Conservation (phyloP, 441 rosid genomes). For the Cnidoscolus chayamansa region DNA sequence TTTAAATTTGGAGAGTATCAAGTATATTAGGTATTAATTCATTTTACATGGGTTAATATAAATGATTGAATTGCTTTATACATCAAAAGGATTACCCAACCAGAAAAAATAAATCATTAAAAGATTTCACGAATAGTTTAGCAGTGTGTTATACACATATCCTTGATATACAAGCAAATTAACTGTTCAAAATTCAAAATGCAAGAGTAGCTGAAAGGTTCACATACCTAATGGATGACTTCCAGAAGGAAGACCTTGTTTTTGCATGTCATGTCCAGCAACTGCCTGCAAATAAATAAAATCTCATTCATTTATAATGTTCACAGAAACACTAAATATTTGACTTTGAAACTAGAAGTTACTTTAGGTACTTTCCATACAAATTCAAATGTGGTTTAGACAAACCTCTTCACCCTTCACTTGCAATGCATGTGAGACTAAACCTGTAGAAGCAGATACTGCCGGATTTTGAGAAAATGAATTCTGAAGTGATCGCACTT, state of each 20-base stretch:
- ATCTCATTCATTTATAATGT: slow-evolving; percentile 13
- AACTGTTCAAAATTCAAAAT: not conserved
- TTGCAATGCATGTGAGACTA: slow-evolving; percentile 39
- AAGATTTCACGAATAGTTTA: not conserved
- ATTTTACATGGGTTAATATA: too few species aligned
- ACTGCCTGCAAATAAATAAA: slow-evolving; percentile 39
- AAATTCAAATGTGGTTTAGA: slow-evolving; percentile 18
- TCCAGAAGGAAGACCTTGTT: slow-evolving; percentile 41
- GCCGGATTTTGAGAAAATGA: slow-evolving; percentile 36
- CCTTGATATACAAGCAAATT: not conserved
- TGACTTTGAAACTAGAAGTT: slow-evolving; percentile 11
- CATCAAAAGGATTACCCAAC: too few species aligned
- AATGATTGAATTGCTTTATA: too few species aligned
- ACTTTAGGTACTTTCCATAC: slow-evolving; percentile 10
- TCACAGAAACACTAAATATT: not conserved
- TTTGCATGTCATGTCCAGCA: slow-evolving; percentile 47
- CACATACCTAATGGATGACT: slow-evolving; percentile 60
- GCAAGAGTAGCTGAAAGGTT: slow-evolving; percentile 11
- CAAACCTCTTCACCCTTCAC: slow-evolving; percentile 62
- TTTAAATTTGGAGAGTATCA: too few species aligned
- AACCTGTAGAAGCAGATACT: slow-evolving; percentile 37
- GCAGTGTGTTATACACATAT: slow-evolving; percentile 5
- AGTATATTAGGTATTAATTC: too few species aligned
- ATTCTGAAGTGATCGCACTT: slow-evolving; percentile 36
- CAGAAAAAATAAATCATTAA: not conserved